A percentile compares a stretch with the other conserved stretches of the same genome.
phyloP scores from a whole-genome alignment of 805 yeast species.

The Vanderwaltozyma polyspora region DNA sequence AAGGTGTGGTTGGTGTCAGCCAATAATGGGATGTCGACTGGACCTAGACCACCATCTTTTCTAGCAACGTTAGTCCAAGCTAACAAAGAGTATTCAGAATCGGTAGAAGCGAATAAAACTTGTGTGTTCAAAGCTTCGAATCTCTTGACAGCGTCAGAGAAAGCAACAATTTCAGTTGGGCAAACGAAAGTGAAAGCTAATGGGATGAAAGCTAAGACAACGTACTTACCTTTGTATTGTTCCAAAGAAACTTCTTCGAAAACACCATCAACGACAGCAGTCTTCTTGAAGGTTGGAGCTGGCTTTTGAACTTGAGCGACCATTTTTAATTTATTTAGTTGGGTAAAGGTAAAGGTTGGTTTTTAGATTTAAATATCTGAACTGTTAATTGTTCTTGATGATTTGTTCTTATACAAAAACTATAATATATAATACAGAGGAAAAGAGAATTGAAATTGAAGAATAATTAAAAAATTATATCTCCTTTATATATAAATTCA shows the following conservation, averaged over 20 bases:
- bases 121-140: constrained; percentile 80
- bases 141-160: constrained; percentile 88
- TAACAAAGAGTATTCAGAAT: constrained; percentile 91
- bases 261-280: constrained; percentile 93
- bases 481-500: too few species aligned
- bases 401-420: too few species aligned
- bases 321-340: constrained; percentile 46
- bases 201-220: constrained; percentile 91
- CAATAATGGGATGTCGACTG: constrained; percentile 83
- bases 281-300: constrained; percentile 92
- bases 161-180: constrained; percentile 98
- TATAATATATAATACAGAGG: too few species aligned
- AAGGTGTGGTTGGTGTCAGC: constrained; percentile 96
- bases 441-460: too few species aligned
- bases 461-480: too few species aligned
- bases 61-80: constrained; percentile 98
- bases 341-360: too few species aligned
- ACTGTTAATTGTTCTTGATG: too few species aligned
- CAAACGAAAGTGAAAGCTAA: constrained; percentile 98
- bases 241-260: constrained; percentile 93
- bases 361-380: background rate
- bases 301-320: constrained; percentile 86
- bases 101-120: constrained; percentile 93
- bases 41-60: constrained; percentile 97
- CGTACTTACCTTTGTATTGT: constrained; percentile 97